Evolutionary conservation across 202 grass and related monocot genomes (phyloP).

Genomic region (Alloteropsis angusta): DNA sequence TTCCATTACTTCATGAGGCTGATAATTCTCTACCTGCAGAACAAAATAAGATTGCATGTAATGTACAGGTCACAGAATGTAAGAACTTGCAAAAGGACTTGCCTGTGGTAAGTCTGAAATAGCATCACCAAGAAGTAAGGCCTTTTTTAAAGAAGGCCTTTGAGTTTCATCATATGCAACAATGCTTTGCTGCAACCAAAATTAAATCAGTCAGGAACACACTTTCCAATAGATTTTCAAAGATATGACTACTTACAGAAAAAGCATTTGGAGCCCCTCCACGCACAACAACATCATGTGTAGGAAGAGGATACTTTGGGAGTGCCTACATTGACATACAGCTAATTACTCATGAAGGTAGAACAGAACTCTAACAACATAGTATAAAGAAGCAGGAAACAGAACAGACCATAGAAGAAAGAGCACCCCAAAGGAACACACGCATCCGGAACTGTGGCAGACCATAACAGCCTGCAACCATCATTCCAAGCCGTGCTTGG

Average conservation of each 20-base stretch:
- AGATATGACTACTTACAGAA: slow-evolving; percentile 28
- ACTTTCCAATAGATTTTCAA: not conserved
- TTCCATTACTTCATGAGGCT: slow-evolving; percentile 46
- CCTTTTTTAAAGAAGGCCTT: slow-evolving; percentile 37
- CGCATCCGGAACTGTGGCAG: slow-evolving; percentile 67
- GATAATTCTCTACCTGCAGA: slow-evolving; percentile 59
- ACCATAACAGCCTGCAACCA: slow-evolving; percentile 65
- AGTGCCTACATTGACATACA: slow-evolving; percentile 34
- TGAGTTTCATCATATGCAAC: slow-evolving; percentile 73
- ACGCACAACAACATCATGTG: slow-evolving; percentile 61
- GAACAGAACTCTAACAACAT: not conserved
- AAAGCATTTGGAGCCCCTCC: slow-evolving; percentile 63
- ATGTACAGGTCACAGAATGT: not conserved
- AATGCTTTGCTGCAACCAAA: slow-evolving; percentile 48
- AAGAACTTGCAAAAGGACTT: not conserved
- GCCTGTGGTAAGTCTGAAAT: slow-evolving; percentile 80
- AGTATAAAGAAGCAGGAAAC: not conserved
- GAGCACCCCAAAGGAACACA: slow-evolving; percentile 59
- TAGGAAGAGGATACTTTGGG: slow-evolving; percentile 58
- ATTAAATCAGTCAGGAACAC: not conserved
- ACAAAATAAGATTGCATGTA: not conserved
- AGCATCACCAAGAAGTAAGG: slow-evolving; percentile 62
- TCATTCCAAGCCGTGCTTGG: slow-evolving; percentile 53
- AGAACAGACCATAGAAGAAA: slow-evolving; percentile 41
- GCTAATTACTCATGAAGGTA: not conserved